Evolutionary conservation across 2,329 filamentous ascomycete genomes (phyloP).

Genomic region (Pyricularia sp.): DNA sequence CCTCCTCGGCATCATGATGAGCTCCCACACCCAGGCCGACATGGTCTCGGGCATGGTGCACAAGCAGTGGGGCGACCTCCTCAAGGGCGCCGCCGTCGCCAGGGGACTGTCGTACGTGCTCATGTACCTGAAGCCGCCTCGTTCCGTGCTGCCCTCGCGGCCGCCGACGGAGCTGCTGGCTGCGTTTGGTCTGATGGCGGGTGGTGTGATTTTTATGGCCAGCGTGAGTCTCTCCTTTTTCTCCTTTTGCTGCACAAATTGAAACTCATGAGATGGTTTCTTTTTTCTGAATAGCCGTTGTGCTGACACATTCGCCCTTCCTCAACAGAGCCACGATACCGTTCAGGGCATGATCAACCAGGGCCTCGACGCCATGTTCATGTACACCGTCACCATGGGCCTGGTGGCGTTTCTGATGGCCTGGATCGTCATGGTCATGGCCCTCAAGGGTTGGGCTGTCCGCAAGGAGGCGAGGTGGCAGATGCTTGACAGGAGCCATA

Average conservation of each 20-base stretch:
- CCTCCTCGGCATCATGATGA: constrained; percentile 89
- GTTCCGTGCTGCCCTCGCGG: constrained; percentile 68
- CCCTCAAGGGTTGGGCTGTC: constrained; percentile 80
- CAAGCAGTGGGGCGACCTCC: constrained; percentile 82
- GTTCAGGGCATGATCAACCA: constrained; percentile 69
- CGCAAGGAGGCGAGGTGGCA: constrained; percentile 19
- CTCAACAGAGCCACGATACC: constrained; percentile 59
- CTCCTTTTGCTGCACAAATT: not conserved
- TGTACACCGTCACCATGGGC: constrained; percentile 83
- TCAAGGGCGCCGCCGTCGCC: constrained; percentile 72
- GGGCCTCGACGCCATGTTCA: constrained; percentile 80
- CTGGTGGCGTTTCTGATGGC: constrained; percentile 77
- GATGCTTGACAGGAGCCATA: not conserved
- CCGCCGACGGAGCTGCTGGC: constrained; percentile 86
- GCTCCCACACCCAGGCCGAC: constrained; percentile 74
- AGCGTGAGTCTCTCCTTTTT: constrained; percentile 50
- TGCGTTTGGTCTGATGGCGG: constrained; percentile 77
- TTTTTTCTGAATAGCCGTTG: not conserved
- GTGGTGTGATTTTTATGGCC: constrained; percentile 87
- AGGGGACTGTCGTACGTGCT: constrained; percentile 72
- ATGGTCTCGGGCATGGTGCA: constrained; percentile 89
- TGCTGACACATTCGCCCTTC: not conserved
- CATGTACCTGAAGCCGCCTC: constrained; percentile 71
- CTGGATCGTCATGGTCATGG: constrained; percentile 68
- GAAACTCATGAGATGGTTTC: not conserved